These are phyloP conservation scores for Collybia mongolica DNA, from an alignment of 768 basidiomycete species.

Conservation along the genomic window DNA sequence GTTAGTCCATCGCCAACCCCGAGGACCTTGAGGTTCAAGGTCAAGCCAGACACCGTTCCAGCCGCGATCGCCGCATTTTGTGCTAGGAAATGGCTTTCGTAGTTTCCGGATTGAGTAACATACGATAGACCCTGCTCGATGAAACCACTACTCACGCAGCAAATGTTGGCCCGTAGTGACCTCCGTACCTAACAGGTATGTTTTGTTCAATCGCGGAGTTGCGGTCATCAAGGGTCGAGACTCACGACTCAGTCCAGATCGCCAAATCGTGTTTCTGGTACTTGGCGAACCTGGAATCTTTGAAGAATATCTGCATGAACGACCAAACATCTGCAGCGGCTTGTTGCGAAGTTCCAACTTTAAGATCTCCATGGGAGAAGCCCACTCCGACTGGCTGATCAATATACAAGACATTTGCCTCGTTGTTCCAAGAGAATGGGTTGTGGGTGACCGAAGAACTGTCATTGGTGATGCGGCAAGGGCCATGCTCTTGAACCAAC, in stretches of 20 bases:
- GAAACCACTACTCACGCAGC: slow-evolving; percentile 37
- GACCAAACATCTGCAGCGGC: slow-evolving; percentile 61
- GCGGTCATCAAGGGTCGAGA: not conserved
- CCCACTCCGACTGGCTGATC: slow-evolving; percentile 65
- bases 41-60: slow-evolving; percentile 41
- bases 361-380: slow-evolving; percentile 54
- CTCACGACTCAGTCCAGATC: slow-evolving; percentile 63
- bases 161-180: slow-evolving; percentile 70
- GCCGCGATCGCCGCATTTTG: slow-evolving; percentile 57
- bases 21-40: slow-evolving; percentile 59
- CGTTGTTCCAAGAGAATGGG: slow-evolving; percentile 58
- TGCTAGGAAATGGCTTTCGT: slow-evolving; percentile 46
- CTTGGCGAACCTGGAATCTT: slow-evolving; percentile 51
- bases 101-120: not conserved
- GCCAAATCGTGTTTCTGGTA: slow-evolving; percentile 45
- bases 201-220: too few relatives aligned
- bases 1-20: slow-evolving; percentile 65
- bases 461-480: slow-evolving; percentile 65
- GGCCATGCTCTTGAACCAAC: slow-evolving; percentile 74
- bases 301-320: slow-evolving; percentile 63
- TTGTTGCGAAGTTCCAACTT: slow-evolving; percentile 48
- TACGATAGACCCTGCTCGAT: too few relatives aligned
- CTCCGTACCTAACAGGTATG: slow-evolving; percentile 50
- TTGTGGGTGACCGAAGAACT: slow-evolving; percentile 47
- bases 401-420: slow-evolving; percentile 57